Base-by-base conservation (phyloP, 1,284 basidiomycete species). In the Ceratobasidium sp. region DNA sequence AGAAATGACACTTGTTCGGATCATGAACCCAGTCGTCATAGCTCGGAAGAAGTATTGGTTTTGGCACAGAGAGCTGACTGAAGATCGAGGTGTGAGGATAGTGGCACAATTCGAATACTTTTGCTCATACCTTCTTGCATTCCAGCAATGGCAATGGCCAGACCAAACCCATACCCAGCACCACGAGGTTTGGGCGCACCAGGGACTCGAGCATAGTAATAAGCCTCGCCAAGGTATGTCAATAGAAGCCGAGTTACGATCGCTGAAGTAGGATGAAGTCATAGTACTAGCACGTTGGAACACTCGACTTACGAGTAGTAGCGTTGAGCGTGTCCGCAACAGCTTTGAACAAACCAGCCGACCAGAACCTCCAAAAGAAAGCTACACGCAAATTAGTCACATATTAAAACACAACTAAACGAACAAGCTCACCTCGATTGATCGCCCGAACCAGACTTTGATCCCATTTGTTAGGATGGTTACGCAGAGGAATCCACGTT, bases 41-140 rank as follows among this genome's bases (percentile, higher is more conserved):
- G 77, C 70, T 10, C 77, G 59, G 66, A 73, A 78, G 61, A 78
- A 78, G 52, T 73, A 73, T 46, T 78, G 77, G 52, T 78, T 78
- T 28, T 54, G 71, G 48, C 77, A 78, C 48, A 78, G 61, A 17
- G 68, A 73, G 52, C 68, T 73, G 9, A 71, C 70, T 69, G 54
- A 28, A 40, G 13, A 10, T 5, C 38, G 12, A 54, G 40, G 28
- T 38, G 52, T 40, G 38, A 50, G 17, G 52, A 44, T 17, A 64
- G 17, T 23, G 3, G 4, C 38, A 3, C 52, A 15, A 52, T 10
- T 33, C 42, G n/a, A 4, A 33, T 4, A 33, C 33, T 33, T 52
- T 12, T 42, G 20, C 38, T 26, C 61, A 17, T 61, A 68, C 74
- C 64, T 67, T 66, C 65, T 57, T 67, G 65, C 65, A 67, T 77